Percentiles rank a stretch among this genome's conserved stretches.
Evolutionary conservation across 106 monocot species (phyloP).

Genomic region (Apostasia shenzhenica): DNA sequence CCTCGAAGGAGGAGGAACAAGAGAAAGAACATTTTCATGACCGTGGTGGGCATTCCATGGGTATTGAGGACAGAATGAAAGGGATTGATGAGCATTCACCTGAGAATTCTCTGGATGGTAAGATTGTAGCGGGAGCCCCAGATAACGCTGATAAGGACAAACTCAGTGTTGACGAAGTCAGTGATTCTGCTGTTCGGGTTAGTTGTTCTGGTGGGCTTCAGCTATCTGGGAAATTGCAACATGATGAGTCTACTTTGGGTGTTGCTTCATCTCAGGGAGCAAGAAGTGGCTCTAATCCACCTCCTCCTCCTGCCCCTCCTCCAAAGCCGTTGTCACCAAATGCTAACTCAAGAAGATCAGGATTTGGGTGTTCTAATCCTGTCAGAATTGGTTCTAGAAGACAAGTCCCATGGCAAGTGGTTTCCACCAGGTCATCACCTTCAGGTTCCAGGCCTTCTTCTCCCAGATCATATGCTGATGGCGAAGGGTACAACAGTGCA

Average conservation of each 20-base stretch:
- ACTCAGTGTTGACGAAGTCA: conserved; percentile 15
- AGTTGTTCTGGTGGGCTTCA: conserved; percentile 13
- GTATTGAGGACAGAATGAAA: conserved; percentile 15
- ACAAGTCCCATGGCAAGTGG: conserved; percentile 38
- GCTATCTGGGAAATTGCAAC: neutral
- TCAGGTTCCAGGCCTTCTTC: conserved; percentile 74
- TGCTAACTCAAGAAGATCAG: conserved; percentile 29
- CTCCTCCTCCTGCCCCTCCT: conserved; percentile 75
- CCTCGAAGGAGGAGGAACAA: conserved; percentile 54
- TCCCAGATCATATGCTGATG: conserved; percentile 75
- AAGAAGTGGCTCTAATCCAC: conserved; percentile 44
- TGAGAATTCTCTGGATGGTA: conserved; percentile 17
- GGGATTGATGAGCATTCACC: conserved; percentile 27
- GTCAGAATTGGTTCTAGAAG: conserved; percentile 55
- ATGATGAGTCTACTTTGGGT: conserved; percentile 27
- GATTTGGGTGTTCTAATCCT: conserved; percentile 23
- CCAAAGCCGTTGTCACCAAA: conserved; percentile 35
- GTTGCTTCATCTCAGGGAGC: conserved; percentile 31
- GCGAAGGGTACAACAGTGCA: conserved; percentile 94
- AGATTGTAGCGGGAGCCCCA: conserved; percentile 6
- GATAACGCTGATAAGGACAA: conserved; percentile 25
- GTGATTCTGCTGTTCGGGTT: conserved; percentile 2
- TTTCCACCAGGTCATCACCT: conserved; percentile 36
- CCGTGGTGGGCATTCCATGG: conserved; percentile 9
- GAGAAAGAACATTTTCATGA: conserved; percentile 49